Evolutionary conservation across 805 yeast species (phyloP).

Genomic region (Yarrowia yakushimensis): DNA sequence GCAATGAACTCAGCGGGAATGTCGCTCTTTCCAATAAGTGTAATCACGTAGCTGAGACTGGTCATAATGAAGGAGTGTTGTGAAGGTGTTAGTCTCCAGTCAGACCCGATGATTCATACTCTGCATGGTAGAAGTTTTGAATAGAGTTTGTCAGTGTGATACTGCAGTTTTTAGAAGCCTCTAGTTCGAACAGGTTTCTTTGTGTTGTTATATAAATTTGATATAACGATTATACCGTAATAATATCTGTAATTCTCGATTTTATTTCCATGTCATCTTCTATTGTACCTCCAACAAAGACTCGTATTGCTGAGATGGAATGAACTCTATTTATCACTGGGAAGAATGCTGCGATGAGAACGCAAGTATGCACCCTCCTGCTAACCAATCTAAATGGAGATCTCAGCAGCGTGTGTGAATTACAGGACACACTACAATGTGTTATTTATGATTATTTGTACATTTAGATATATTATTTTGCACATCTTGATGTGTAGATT

Average conservation of each 20-base stretch:
- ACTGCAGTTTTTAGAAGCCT: background rate
- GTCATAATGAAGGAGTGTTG: background rate
- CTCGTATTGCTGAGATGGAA: background rate
- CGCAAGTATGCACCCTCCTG: background rate
- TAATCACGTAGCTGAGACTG: background rate
- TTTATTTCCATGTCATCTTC: no score
- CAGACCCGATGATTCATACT: background rate
- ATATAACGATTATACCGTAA: no score
- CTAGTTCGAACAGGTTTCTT: background rate
- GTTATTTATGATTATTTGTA: no score
- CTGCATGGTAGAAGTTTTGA: background rate
- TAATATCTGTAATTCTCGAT: no score
- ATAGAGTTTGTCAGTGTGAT: background rate
- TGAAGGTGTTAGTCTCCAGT: background rate
- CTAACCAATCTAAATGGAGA: background rate
- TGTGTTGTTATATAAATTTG: no score
- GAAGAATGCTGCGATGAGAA: no score
- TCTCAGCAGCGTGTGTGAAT: background rate
- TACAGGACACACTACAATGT: background rate
- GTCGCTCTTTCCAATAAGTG: slow-evolving; percentile 1
- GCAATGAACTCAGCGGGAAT: background rate
- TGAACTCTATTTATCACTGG: background rate
- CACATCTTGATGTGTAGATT: no score
- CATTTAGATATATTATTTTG: no score
- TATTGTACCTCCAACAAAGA: background rate